These are phyloP conservation scores for Podospora sp. DNA, from an alignment of 495 filamentous ascomycete species.

Conservation along the genomic window DNA sequence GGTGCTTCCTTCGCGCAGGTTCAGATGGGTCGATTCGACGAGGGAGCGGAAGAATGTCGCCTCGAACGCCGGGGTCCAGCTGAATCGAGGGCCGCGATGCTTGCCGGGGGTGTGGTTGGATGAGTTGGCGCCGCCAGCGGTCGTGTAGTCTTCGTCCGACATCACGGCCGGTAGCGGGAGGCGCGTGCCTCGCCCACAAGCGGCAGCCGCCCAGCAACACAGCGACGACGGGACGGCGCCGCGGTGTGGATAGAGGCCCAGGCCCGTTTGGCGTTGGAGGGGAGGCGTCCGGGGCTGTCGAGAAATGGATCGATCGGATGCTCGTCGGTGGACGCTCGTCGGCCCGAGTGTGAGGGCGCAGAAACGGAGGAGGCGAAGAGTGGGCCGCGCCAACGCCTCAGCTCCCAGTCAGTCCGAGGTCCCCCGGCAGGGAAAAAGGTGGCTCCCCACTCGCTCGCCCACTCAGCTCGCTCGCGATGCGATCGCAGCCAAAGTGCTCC, in stretches of 20 bases:
- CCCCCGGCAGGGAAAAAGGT: neutral
- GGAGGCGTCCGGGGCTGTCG: neutral
- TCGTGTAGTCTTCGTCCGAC: constrained; percentile 40
- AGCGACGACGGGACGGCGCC: neutral
- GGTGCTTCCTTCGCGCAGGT: constrained; percentile 52
- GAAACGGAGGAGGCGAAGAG: constrained; percentile 18
- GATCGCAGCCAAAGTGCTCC: neutral
- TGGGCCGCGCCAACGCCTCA: neutral
- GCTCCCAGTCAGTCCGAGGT: neutral
- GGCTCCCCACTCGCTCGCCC: neutral
- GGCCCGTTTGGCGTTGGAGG: neutral
- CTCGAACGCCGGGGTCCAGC: constrained; percentile 52
- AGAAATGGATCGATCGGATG: constrained; percentile 14
- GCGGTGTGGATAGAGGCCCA: neutral
- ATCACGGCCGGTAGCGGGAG: constrained; percentile 26
- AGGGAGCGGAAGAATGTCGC: constrained; percentile 55
- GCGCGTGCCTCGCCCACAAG: neutral
- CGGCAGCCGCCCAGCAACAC: constrained; percentile 3
- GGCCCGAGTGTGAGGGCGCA: constrained; percentile 12
- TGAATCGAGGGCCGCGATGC: constrained; percentile 53
- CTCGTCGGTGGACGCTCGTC: constrained; percentile 13
- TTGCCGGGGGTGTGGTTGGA: constrained; percentile 34
- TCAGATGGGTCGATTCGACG: constrained; percentile 52
- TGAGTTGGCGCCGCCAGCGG: constrained; percentile 22
- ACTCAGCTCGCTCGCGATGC: constrained; percentile 1